These are phyloP conservation scores for Zygosaccharomyces siamensis DNA, from an alignment of 805 yeast species.

Conservation along the genomic window DNA sequence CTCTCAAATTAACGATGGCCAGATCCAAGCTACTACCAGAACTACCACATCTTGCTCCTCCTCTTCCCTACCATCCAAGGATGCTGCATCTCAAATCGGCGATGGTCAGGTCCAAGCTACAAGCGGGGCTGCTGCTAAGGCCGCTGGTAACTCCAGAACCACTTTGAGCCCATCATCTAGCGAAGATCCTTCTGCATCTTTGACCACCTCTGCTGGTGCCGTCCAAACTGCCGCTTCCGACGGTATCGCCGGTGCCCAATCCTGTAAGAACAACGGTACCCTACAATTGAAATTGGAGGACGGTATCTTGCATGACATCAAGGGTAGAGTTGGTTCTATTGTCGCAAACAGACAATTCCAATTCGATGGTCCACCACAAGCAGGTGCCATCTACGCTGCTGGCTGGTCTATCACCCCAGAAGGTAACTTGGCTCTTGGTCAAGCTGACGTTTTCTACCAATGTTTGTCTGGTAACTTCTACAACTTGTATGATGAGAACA, in stretches of 20 bases:
- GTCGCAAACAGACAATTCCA: conserved; percentile 83
- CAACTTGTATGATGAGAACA: conserved; percentile 64
- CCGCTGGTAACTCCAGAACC: conserved; percentile 17
- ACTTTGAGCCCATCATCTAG: conserved; percentile 20
- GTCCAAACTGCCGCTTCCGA: conserved; percentile 17
- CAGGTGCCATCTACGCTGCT: conserved; percentile 65
- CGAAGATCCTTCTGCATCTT: conserved; percentile 34
- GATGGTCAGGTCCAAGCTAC: conserved; percentile 40
- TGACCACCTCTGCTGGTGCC: conserved; percentile 20
- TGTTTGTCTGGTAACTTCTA: conserved; percentile 73
- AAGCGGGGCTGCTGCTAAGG: conserved; percentile 7
- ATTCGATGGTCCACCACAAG: conserved; percentile 84
- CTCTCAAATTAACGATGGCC: conserved; percentile 43
- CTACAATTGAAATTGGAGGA: conserved; percentile 52
- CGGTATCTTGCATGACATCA: conserved; percentile 50
- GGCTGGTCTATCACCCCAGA: conserved; percentile 58
- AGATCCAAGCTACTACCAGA: conserved; percentile 36
- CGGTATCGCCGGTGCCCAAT: conserved; percentile 18
- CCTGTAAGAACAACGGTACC: conserved; percentile 47
- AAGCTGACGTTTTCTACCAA: conserved; percentile 59
- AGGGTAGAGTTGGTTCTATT: conserved; percentile 71
- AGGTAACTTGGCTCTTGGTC: conserved; percentile 61
- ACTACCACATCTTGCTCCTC: conserved; percentile 8
- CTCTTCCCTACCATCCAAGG: conserved; percentile 21
- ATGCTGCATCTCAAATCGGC: conserved; percentile 40